Evolutionary conservation across 1,284 basidiomycete species (phyloP).

Genomic region (Cystobasidium pallidum): DNA sequence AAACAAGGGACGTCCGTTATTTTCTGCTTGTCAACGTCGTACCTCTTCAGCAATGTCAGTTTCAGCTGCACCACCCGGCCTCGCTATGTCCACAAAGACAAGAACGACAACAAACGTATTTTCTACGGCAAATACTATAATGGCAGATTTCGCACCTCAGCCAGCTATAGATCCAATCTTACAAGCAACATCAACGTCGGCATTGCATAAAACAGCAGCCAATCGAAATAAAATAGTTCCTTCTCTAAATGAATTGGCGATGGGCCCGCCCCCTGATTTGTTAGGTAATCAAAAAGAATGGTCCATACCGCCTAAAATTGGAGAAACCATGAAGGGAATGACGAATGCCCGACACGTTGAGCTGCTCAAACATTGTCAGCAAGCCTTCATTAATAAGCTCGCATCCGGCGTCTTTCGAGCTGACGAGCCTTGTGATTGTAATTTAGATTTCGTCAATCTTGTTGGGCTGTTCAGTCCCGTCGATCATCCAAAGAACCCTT

Average conservation of each 20-base stretch:
- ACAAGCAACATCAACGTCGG: slow-evolving; percentile 23
- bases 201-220: slow-evolving; percentile 29
- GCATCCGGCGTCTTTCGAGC: too few relatives aligned
- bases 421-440: not conserved
- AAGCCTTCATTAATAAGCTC: too few relatives aligned
- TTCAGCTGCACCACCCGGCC: not conserved
- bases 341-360: slow-evolving; percentile 35
- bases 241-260: slow-evolving; percentile 27
- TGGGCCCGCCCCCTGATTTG: slow-evolving; percentile 34
- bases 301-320: slow-evolving; percentile 22
- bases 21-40: not conserved
- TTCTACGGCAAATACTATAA: not conserved
- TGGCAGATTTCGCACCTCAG: slow-evolving; percentile 40
- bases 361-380: slow-evolving; percentile 40
- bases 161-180: slow-evolving; percentile 42
- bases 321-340: slow-evolving; percentile 34
- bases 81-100: not conserved
- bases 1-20: not conserved
- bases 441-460: slow-evolving; percentile 38
- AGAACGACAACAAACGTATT: too few relatives aligned
- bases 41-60: not conserved
- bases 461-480: slow-evolving; percentile 32
- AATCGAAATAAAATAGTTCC: slow-evolving; percentile 20
- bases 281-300: slow-evolving; percentile 37
- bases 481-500: slow-evolving; percentile 41